Base-by-base conservation (phyloP, 257 asterid species). In the Capsicum baccatum region DNA sequence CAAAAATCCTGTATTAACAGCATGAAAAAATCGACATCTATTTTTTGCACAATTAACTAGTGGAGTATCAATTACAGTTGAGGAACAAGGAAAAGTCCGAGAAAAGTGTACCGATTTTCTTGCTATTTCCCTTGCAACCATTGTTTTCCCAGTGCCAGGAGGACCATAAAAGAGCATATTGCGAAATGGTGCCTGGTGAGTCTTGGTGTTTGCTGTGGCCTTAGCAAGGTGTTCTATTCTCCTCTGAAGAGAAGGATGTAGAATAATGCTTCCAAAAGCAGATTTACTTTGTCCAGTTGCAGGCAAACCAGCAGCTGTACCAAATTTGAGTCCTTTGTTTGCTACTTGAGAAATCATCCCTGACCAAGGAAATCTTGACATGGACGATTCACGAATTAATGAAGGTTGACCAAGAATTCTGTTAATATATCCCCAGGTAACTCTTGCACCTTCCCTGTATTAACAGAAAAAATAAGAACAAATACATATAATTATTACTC, bases 321-420 rank as follows among this genome's bases (percentile, higher is more conserved):
- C 89, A 58, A 84, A 89, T 19, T 79, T 90, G 79, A 83, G 86
- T 84, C 87, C 83, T 91, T 90, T 90, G 86, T 84, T 89, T 76
- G 87, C 91, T 80, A 92, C 92, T 85, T 89, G 86, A 69, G 94
- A 91, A 94, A 91, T 93, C 84, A 89, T 42, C 79, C 96, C 98
- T 83, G 97, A 92, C 97, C 98, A 94, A 9, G 98, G 98, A 85
- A 89, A 95, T 88, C 90, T 97, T 71, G 94, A 88, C 93, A 97
- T 86, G 16, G 99, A 97, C 79, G 99, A 97, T 88, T 97, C 99
- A 80, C 99, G 95, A 91, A 97, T 97, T 85, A 97, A 91, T 85
- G 99, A 97, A 82, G 99, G 99, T 88, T 95, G 99, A 66, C 99
- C 99, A 80, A 97, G 97, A 85, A 97, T 95, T 86, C 99, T 90